Conservation (phyloP, 2,329 filamentous ascomycete genomes). For the Chaetomium strumarium region DNA sequence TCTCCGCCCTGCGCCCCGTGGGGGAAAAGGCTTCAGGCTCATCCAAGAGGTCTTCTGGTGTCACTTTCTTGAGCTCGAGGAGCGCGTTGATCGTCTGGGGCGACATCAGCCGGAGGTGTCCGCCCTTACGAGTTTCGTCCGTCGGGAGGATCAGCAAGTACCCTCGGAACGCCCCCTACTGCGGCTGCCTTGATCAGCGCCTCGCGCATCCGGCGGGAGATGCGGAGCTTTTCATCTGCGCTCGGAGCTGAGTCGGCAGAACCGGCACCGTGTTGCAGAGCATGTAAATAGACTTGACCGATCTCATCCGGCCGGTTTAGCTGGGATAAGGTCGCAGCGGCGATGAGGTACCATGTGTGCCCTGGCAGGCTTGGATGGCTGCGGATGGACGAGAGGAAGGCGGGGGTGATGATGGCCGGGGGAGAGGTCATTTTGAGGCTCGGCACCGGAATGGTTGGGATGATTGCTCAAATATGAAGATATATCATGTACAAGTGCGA, state of each 20-base stretch:
- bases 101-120: conserved; percentile 3
- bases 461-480: not conserved
- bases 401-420: conserved; percentile 35
- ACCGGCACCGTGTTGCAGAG: conserved; percentile 30
- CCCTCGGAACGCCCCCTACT: conserved; percentile 46
- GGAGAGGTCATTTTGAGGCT: conserved; percentile 12
- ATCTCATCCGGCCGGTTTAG: conserved; percentile 47
- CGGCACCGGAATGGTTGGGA: not conserved
- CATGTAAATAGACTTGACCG: conserved; percentile 38
- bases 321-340: conserved; percentile 39
- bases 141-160: conserved; percentile 21
- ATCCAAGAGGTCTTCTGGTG: conserved; percentile 38
- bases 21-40: conserved; percentile 33
- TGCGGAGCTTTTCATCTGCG: conserved; percentile 36
- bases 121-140: not conserved
- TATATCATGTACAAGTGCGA: not conserved
- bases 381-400: conserved; percentile 37
- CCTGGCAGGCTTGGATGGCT: conserved; percentile 36
- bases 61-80: conserved; percentile 38
- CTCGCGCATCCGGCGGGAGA: conserved; percentile 43
- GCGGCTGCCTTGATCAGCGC: conserved; percentile 44
- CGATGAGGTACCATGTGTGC: conserved; percentile 45
- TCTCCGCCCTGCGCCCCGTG: conserved; percentile 34
- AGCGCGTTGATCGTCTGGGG: conserved; percentile 42
- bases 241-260: conserved; percentile 22